phyloP scores from a whole-genome alignment of 208 protist genomes.

The Tritrichomonas musculus region DNA sequence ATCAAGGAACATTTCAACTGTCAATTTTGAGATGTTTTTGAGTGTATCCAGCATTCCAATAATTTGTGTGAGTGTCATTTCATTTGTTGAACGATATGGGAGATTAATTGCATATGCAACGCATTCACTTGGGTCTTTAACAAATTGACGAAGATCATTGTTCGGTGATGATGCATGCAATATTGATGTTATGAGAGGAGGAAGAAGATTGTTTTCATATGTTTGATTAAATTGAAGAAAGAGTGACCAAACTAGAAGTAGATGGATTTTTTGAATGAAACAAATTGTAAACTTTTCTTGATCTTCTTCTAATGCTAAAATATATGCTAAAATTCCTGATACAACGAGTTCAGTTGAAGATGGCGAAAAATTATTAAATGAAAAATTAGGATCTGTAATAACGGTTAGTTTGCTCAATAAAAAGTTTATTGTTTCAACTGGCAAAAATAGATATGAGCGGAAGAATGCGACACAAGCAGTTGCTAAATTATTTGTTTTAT shows the following conservation, averaged over 20 bases:
- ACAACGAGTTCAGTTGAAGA: neutral
- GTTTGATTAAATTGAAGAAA: neutral
- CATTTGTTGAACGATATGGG: neutral
- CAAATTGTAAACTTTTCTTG: neutral
- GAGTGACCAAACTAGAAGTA: neutral
- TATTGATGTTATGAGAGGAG: neutral
- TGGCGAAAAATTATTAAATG: neutral
- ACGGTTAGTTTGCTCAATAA: neutral
- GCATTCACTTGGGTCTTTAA: neutral
- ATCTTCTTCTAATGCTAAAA: neutral
- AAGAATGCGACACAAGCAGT: neutral
- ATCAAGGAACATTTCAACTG: slow-evolving; percentile 24
- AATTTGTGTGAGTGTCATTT: neutral
- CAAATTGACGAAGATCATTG: neutral
- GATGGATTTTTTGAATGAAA: neutral
- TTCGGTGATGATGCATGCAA: neutral
- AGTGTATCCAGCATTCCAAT: neutral
- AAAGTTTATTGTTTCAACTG: neutral
- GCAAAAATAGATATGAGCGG: neutral
- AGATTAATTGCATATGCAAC: neutral
- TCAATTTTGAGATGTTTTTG: neutral
- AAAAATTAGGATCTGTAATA: neutral
- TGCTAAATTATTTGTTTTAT: neutral
- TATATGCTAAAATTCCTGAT: neutral
- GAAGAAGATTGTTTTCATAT: neutral